Evolutionary conservation across 768 basidiomycete species (phyloP).

Genomic region (Pluteus cervinus): DNA sequence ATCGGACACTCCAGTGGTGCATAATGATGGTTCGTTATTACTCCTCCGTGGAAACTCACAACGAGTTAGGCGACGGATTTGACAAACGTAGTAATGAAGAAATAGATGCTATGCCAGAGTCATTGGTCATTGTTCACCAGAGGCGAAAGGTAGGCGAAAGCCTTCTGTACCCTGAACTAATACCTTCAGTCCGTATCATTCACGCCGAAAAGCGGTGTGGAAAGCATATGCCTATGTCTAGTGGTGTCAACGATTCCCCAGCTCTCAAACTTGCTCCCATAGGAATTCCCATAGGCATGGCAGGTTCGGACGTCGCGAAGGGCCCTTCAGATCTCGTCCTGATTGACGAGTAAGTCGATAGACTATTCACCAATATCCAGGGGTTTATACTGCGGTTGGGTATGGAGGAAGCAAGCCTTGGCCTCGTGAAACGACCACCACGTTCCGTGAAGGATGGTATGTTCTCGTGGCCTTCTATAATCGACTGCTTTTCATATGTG

Average conservation of each 20-base stretch:
- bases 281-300: constrained; percentile 54
- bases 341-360: constrained; percentile 38
- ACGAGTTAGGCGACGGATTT: constrained; percentile 35
- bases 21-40: constrained; percentile 26
- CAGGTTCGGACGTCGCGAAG: constrained; percentile 49
- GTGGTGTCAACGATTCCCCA: constrained; percentile 57
- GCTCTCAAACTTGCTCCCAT: constrained; percentile 49
- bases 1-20: constrained; percentile 32
- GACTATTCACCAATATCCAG: constrained; percentile 52
- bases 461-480: constrained; percentile 31
- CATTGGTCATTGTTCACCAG: constrained; percentile 52
- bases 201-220: constrained; percentile 51
- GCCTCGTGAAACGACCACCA: constrained; percentile 45
- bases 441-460: constrained; percentile 29
- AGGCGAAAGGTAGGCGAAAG: constrained; percentile 34
- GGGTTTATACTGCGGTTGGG: constrained; percentile 52
- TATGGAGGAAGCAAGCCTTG: constrained; percentile 37
- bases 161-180: background rate
- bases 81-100: constrained; percentile 47
- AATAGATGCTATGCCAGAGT: constrained; percentile 45
- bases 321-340: constrained; percentile 51
- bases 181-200: constrained; percentile 39
- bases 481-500: constrained; percentile 31
- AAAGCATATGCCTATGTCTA: constrained; percentile 51
- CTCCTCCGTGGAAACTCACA: background rate